Percentiles rank a stretch among this genome's conserved stretches.
These are phyloP conservation scores for Colletotrichum simmondsii DNA, from an alignment of 2,329 filamentous ascomycete genomes.

Conservation along the genomic window DNA sequence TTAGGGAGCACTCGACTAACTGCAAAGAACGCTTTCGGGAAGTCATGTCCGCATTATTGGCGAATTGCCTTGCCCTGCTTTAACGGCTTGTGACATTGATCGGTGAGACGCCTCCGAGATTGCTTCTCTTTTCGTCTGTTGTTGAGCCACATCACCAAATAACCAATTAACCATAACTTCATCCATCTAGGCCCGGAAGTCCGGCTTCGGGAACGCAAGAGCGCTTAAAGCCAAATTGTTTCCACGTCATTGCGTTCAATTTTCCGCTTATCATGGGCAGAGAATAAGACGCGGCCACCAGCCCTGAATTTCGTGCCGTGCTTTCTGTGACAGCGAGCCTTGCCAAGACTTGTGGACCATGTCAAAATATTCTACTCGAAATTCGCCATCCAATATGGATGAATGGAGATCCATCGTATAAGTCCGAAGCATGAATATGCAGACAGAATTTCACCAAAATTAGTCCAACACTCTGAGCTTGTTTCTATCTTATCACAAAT, in stretches of 20 bases:
- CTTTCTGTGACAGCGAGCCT: not conserved
- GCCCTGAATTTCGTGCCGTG: not conserved
- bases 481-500: not conserved
- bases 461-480: conserved; percentile 4
- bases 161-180: conserved; percentile 11
- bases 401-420: not conserved
- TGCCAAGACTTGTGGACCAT: not conserved
- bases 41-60: conserved; percentile 7
- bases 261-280: not conserved
- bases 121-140: not conserved
- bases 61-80: not conserved
- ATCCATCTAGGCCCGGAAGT: not conserved
- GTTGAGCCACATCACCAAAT: not conserved
- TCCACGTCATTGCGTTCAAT: conserved; percentile 8
- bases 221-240: not conserved
- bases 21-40: not conserved
- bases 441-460: not conserved
- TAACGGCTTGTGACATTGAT: not conserved
- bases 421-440: not conserved
- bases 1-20: not conserved
- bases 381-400: not conserved
- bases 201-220: not conserved
- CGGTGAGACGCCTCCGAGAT: not conserved
- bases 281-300: no score
- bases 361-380: not conserved